These are phyloP conservation scores for Fragaria vesca DNA, from an alignment of 306 rosid species.

Conservation along the genomic window DNA sequence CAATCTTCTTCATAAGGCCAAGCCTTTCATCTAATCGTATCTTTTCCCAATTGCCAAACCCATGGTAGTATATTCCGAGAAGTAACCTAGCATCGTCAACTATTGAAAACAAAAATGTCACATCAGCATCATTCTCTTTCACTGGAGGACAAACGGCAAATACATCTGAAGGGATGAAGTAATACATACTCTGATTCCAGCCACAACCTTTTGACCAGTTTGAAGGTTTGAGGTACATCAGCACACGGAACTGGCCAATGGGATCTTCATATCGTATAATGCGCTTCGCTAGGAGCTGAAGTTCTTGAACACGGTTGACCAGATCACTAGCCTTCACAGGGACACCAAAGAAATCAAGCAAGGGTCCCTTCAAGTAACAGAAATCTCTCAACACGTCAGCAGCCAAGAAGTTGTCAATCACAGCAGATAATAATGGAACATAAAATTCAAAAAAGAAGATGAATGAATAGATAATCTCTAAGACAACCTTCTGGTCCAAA, in stretches of 20 bases:
- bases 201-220: conserved; percentile 99
- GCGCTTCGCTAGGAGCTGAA: conserved; percentile 89
- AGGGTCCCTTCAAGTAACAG: conserved; percentile 70
- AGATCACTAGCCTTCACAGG: conserved; percentile 91
- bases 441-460: conserved; percentile 10
- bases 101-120: conserved; percentile 30
- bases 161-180: conserved; percentile 15
- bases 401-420: conserved; percentile 10
- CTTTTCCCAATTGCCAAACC: conserved; percentile 97
- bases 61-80: conserved; percentile 87
- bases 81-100: conserved; percentile 99
- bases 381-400: conserved; percentile 21
- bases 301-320: conserved; percentile 84
- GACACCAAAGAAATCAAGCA: conserved; percentile 95
- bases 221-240: conserved; percentile 83
- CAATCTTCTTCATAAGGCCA: conserved; percentile 90
- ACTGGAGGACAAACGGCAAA: neutral
- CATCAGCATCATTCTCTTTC: conserved; percentile 20
- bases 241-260: conserved; percentile 81
- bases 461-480: conserved; percentile 3
- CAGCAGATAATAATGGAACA: conserved; percentile 14
- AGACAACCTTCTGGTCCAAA: conserved; percentile 79
- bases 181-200: conserved; percentile 94
- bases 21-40: conserved; percentile 92
- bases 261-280: conserved; percentile 93